Evolutionary conservation across 768 basidiomycete species (phyloP).

Genomic region (Hirschioporus abietinus): DNA sequence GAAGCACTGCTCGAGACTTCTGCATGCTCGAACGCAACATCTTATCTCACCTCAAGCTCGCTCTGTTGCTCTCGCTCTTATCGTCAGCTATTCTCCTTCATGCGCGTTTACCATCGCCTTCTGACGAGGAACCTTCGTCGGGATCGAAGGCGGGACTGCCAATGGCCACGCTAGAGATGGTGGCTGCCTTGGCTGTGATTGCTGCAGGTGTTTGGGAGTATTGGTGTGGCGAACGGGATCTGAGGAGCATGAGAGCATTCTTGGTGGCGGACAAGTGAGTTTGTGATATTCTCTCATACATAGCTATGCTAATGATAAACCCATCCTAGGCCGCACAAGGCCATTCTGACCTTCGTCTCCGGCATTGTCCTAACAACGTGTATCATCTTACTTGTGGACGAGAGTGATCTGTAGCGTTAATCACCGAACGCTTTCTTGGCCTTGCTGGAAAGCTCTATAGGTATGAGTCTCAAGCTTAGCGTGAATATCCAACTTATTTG

Average conservation of each 20-base stretch:
- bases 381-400: slow-evolving; percentile 41
- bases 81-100: slow-evolving; percentile 60
- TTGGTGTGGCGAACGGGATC: slow-evolving; percentile 48
- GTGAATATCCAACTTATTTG: too few species aligned
- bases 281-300: slow-evolving; percentile 15
- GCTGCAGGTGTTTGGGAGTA: slow-evolving; percentile 65
- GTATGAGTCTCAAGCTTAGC: too few species aligned
- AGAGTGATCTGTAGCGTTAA: slow-evolving; percentile 1
- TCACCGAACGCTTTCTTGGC: too few species aligned
- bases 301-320: slow-evolving; percentile 3
- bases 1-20: slow-evolving; percentile 67
- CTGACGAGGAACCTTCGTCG: slow-evolving; percentile 21
- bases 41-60: slow-evolving; percentile 62
- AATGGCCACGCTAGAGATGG: slow-evolving; percentile 47
- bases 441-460: too few species aligned
- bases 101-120: slow-evolving; percentile 47
- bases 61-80: slow-evolving; percentile 55
- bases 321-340: slow-evolving; percentile 42
- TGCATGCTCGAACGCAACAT: slow-evolving; percentile 78
- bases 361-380: slow-evolving; percentile 46
- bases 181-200: slow-evolving; percentile 49
- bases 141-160: slow-evolving; percentile 33
- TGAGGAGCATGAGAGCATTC: slow-evolving; percentile 56
- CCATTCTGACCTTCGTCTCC: slow-evolving; percentile 45
- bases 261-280: slow-evolving; percentile 52